Percentiles rank a stretch among this genome's conserved stretches.
Conservation (phyloP, 495 filamentous ascomycete genomes). For the Baudoinia panamericana region DNA sequence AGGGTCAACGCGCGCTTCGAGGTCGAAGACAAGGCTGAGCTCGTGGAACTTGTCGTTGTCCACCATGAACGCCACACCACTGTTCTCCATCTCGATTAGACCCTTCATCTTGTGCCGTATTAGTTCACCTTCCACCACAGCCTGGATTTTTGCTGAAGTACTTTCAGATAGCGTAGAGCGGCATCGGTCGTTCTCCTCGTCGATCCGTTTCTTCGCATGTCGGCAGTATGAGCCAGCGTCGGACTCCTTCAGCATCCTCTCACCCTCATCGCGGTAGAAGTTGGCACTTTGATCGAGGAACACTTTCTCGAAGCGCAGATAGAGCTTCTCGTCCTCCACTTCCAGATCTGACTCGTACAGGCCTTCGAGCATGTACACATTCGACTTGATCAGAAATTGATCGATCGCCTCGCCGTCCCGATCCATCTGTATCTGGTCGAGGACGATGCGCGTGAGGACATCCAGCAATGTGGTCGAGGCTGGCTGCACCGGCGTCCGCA, state of each 20-base stretch:
- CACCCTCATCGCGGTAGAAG: slow-evolving; percentile 70
- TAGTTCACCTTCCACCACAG: slow-evolving; percentile 67
- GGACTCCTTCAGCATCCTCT: slow-evolving; percentile 55
- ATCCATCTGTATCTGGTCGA: slow-evolving; percentile 88
- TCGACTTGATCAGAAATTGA: slow-evolving; percentile 64
- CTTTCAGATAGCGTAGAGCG: slow-evolving; percentile 57
- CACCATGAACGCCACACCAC: slow-evolving; percentile 77
- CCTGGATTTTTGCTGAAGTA: slow-evolving; percentile 59
- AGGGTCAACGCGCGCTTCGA: slow-evolving; percentile 64
- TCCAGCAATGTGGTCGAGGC: slow-evolving; percentile 44
- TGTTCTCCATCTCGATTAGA: slow-evolving; percentile 74
- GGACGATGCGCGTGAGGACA: slow-evolving; percentile 64
- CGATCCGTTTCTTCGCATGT: slow-evolving; percentile 57
- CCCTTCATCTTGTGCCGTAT: slow-evolving; percentile 63
- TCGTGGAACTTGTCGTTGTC: slow-evolving; percentile 74
- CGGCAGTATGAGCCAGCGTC: slow-evolving; percentile 75
- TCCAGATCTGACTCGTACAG: slow-evolving; percentile 73
- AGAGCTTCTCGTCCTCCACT: slow-evolving; percentile 63
- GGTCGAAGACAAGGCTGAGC: slow-evolving; percentile 59
- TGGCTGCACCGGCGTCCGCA: slow-evolving; percentile 38
- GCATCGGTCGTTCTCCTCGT: slow-evolving; percentile 72
- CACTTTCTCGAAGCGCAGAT: slow-evolving; percentile 70
- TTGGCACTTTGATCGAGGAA: slow-evolving; percentile 55
- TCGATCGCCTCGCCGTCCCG: slow-evolving; percentile 83
- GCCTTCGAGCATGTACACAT: slow-evolving; percentile 79